Base-by-base conservation (phyloP, 169 alveolate genomes). In the Plasmodium malariae region DNA sequence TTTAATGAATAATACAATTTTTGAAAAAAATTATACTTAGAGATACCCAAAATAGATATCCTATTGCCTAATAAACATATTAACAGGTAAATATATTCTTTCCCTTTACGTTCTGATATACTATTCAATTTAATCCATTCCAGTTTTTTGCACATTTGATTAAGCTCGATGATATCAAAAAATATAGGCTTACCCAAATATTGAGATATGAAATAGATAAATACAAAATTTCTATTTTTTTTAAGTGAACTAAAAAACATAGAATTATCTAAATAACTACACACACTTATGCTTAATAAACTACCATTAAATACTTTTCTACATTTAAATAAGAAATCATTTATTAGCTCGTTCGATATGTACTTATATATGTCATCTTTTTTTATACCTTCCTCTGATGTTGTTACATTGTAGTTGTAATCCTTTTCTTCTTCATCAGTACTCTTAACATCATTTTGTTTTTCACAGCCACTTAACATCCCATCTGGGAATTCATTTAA, bases 141-240 rank as follows among this genome's bases (percentile, higher is more conserved):
- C n/a, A 49, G 30, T 48, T 78, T 78, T 69, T 78, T 78, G 26
- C 89, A 78, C 2, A 78, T 48, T 9, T 62, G 32, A n/a, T 14
- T 45, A 17, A 55, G 37, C 48, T 78, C 89, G 19, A 78, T 54
- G 1, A 78, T 78, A 40, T 78, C 78, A 24, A 78, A 3, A 1
- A 78, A 68, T n/a, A 62, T 11, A 5, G 78, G 74, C 12, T 62
- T 62, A 37, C 76, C 17, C 55, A 21, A 26, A 43, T n/a, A 63
- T 48, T 65, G 67, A 12, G 89, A 78, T 26, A 78, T 12, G 40
- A 78, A 78, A 78, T 62, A 78, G 24, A 78, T 45, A 45, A 78
- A 62, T 34, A 78, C 30, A 63, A 78, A 78, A 62, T 78, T 78
- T 24, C 78, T 48, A 37, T 70, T 65, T 24, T 55, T 62, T 28